Conservation (phyloP, 257 asterid species). For the Knoxia roxburghii region DNA sequence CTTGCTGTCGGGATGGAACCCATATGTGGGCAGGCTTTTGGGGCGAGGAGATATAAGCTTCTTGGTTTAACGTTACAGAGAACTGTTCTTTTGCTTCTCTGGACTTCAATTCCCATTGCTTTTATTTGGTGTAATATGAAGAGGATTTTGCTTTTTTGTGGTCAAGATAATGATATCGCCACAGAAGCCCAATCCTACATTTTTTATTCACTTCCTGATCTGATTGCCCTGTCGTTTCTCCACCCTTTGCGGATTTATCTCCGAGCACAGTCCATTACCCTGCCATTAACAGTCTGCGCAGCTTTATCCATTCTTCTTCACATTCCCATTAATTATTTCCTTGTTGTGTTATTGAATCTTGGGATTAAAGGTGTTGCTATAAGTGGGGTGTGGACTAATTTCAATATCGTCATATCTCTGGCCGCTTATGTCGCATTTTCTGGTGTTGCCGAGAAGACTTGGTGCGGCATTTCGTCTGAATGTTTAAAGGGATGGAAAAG, state of each 20-base stretch:
- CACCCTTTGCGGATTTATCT: constrained; percentile 35
- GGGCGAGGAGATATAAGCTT: constrained; percentile 28
- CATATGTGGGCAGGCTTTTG: constrained; percentile 40
- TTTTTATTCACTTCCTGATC: constrained; percentile 32
- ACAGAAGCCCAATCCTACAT: constrained; percentile 26
- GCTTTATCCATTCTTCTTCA: constrained; percentile 25
- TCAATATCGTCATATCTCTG: constrained; percentile 31
- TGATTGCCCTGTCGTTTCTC: constrained; percentile 27
- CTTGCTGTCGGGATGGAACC: constrained; percentile 46
- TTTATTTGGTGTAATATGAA: constrained; percentile 34
- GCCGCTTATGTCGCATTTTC: constrained; percentile 17
- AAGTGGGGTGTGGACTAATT: constrained; percentile 34
- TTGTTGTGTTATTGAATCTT: constrained; percentile 23
- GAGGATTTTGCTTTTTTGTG: constrained; percentile 24
- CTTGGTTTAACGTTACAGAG: constrained; percentile 33
- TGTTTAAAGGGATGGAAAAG: constrained; percentile 26
- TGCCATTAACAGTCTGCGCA: constrained; percentile 38
- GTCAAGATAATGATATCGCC: constrained; percentile 33
- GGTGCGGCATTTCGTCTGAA: constrained; percentile 28
- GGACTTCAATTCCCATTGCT: constrained; percentile 28
- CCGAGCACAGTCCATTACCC: constrained; percentile 33
- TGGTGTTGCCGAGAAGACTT: constrained; percentile 20
- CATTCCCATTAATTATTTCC: constrained; percentile 31
- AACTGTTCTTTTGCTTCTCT: constrained; percentile 25
- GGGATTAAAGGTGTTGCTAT: constrained; percentile 38